phyloP scores from a whole-genome alignment of 2,329 filamentous ascomycete genomes.

The Alternaria sp. region DNA sequence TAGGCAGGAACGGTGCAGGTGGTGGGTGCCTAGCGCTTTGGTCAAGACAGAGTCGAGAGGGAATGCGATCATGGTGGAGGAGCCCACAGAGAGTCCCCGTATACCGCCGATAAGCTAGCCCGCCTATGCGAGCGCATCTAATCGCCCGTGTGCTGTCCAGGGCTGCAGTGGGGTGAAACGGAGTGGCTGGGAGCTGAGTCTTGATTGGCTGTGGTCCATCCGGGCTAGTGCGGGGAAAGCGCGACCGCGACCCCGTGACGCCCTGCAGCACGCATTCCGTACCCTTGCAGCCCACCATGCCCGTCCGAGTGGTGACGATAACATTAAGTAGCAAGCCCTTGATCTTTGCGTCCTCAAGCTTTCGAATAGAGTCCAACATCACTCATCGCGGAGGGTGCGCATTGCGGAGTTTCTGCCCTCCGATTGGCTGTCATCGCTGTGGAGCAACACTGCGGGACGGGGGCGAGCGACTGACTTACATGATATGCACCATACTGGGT shows the following conservation, averaged over 20 bases:
- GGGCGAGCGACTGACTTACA: background rate
- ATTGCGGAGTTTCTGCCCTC: constrained; percentile 7
- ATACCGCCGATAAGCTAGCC: constrained; percentile 20
- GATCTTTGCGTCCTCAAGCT: background rate
- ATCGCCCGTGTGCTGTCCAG: constrained; percentile 32
- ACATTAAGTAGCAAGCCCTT: background rate
- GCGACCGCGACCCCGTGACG: constrained; percentile 1
- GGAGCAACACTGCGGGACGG: background rate
- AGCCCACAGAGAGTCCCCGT: constrained; percentile 1
- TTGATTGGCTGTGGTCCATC: constrained; percentile 29
- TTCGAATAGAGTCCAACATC: background rate
- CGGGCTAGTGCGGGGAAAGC: constrained; percentile 23
- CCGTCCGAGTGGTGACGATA: constrained; percentile 1
- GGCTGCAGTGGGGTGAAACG: constrained; percentile 38
- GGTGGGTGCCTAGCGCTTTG: constrained; percentile 34
- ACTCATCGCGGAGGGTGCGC: background rate
- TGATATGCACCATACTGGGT: background rate
- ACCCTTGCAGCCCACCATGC: background rate
- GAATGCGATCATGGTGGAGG: constrained; percentile 15
- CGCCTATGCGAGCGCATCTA: constrained; percentile 10
- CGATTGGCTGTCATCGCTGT: constrained; percentile 12
- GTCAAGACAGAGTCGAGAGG: background rate
- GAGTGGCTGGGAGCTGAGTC: constrained; percentile 32
- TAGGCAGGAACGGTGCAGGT: constrained; percentile 16
- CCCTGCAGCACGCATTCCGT: constrained; percentile 14